phyloP scores from a whole-genome alignment of 2,329 filamentous ascomycete genomes.

The Hypomyces perniciosus region DNA sequence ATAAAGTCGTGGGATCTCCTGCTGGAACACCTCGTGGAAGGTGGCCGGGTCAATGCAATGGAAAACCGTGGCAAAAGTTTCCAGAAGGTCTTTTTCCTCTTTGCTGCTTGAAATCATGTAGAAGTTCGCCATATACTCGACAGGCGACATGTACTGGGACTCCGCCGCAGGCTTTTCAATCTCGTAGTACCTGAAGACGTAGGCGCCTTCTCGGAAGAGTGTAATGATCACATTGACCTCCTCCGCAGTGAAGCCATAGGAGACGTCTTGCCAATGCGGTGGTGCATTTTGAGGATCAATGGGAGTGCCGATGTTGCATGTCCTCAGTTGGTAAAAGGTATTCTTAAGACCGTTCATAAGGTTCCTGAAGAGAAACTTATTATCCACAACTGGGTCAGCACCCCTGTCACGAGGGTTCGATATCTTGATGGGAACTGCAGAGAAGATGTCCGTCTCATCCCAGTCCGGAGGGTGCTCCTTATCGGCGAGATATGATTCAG shows the following conservation, averaged over 20 bases:
- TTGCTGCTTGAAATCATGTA: slow-evolving; percentile 91
- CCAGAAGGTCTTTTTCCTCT: slow-evolving; percentile 94
- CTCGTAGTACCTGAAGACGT: slow-evolving; percentile 95
- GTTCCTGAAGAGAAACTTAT: slow-evolving; percentile 97
- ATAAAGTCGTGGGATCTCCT: slow-evolving; percentile 93
- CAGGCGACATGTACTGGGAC: slow-evolving; percentile 69
- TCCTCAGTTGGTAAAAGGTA: slow-evolving; percentile 89
- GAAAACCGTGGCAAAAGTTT: slow-evolving; percentile 97
- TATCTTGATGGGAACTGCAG: slow-evolving; percentile 91
- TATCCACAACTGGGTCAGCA: slow-evolving; percentile 86
- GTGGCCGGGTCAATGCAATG: slow-evolving; percentile 97
- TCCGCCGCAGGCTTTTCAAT: slow-evolving; percentile 73
- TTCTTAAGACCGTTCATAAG: slow-evolving; percentile 93
- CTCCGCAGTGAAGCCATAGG: slow-evolving; percentile 93
- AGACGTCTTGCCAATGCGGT: slow-evolving; percentile 89
- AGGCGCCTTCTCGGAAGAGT: slow-evolving; percentile 91
- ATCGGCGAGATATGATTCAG: slow-evolving; percentile 80
- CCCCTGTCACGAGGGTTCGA: slow-evolving; percentile 85
- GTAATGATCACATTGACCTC: slow-evolving; percentile 96
- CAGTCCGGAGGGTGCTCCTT: slow-evolving; percentile 78
- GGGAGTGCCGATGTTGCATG: slow-evolving; percentile 69
- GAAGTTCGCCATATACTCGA: slow-evolving; percentile 89
- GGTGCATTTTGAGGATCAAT: slow-evolving; percentile 77
- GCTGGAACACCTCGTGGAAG: slow-evolving; percentile 97
- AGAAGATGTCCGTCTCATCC: slow-evolving; percentile 98